Evolutionary conservation across 768 basidiomycete species (phyloP).

Genomic region (Arthromyces matolae): DNA sequence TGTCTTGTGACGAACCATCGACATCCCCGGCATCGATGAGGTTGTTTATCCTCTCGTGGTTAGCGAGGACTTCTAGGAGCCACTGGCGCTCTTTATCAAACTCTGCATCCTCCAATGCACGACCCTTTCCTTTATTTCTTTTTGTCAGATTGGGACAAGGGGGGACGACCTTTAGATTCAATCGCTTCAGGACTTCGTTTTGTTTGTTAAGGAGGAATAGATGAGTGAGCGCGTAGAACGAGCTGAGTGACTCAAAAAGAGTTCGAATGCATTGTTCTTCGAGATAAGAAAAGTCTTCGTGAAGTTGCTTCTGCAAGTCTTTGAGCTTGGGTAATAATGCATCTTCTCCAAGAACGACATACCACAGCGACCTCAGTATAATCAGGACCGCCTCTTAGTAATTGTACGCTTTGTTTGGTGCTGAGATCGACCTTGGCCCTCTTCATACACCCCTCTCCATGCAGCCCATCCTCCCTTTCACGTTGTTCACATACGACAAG

Average conservation of each 20-base stretch:
- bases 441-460: background rate
- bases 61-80: slow-evolving; percentile 8
- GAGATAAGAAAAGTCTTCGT: slow-evolving; percentile 46
- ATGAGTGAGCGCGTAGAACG: slow-evolving; percentile 56
- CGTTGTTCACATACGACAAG: background rate
- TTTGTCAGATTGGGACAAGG: slow-evolving; percentile 19
- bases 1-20: background rate
- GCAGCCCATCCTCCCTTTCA: background rate
- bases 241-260: slow-evolving; percentile 28
- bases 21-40: background rate
- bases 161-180: slow-evolving; percentile 31
- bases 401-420: background rate
- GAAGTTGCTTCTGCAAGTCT: slow-evolving; percentile 40
- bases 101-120: slow-evolving; percentile 38
- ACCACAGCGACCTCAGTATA: slow-evolving; percentile 13
- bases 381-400: background rate
- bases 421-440: slow-evolving; percentile 7
- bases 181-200: slow-evolving; percentile 18
- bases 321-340: background rate
- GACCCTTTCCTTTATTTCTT: slow-evolving; percentile 40
- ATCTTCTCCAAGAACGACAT: background rate
- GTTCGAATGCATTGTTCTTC: slow-evolving; percentile 45
- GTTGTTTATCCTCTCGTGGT: background rate
- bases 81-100: slow-evolving; percentile 37
- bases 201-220: slow-evolving; percentile 35